Conservation (phyloP, 371 early-diverging fungal genomes). For the Mortierella sp. region DNA sequence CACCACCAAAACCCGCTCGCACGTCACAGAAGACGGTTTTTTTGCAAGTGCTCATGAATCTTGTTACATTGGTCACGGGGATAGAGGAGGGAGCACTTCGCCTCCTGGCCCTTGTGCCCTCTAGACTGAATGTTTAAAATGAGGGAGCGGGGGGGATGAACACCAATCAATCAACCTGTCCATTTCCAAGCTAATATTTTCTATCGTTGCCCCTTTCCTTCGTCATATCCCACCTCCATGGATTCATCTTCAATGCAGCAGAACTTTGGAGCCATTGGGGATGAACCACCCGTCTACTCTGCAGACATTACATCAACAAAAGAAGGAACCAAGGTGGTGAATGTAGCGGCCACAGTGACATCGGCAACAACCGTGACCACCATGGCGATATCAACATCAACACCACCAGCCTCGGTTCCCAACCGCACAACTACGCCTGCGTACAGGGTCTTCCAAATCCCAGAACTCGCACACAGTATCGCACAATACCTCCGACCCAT, state of each 20-base stretch:
- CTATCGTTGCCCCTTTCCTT: neutral
- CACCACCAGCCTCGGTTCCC: neutral
- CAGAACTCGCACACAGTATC: constrained; percentile 36
- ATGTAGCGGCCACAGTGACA: neutral
- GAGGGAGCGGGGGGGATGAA: no score
- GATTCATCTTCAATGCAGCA: neutral
- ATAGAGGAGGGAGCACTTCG: no score
- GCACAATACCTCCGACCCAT: constrained; percentile 32
- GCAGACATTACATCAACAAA: neutral
- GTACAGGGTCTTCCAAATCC: constrained; percentile 39
- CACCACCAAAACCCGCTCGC: no score
- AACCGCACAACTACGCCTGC: constrained; percentile 6
- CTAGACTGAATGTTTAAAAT: no score
- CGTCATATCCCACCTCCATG: neutral
- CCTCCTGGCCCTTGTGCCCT: no score
- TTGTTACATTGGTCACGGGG: no score
- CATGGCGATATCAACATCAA: neutral
- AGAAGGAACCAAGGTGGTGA: neutral
- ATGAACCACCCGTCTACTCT: neutral
- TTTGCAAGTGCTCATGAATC: no score
- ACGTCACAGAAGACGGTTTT: no score
- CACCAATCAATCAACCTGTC: no score
- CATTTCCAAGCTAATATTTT: neutral
- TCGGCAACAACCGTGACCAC: neutral
- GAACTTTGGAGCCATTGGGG: neutral